These are phyloP conservation scores for Tricholoma saponaceum DNA, from an alignment of 768 basidiomycete genomes.

Conservation along the genomic window DNA sequence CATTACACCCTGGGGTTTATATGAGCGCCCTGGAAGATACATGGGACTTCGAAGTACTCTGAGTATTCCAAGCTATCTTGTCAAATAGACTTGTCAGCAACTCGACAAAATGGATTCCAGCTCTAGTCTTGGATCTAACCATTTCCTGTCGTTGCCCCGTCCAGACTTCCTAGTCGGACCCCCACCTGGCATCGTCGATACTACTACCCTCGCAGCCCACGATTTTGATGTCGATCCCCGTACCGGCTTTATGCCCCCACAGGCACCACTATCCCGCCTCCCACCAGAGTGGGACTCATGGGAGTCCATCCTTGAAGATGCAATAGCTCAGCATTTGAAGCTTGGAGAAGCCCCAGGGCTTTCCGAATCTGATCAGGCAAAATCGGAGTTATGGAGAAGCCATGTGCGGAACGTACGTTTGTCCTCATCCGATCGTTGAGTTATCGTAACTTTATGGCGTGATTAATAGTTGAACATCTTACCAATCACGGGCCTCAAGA, in stretches of 20 bases:
- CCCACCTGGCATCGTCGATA: conserved; percentile 16
- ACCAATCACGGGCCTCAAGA: conserved; percentile 36
- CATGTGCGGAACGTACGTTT: conserved; percentile 39
- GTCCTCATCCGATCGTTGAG: not conserved
- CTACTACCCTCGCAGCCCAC: conserved; percentile 56
- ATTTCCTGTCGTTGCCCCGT: conserved; percentile 17
- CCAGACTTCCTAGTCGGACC: conserved; percentile 13
- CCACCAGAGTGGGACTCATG: conserved; percentile 53
- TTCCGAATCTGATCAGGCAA: conserved; percentile 28
- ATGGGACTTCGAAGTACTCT: no score
- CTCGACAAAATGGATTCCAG: not conserved
- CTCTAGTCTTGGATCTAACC: conserved; percentile 6
- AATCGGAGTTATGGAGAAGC: conserved; percentile 42
- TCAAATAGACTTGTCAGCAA: no score
- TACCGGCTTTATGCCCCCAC: conserved; percentile 90
- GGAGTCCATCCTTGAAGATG: conserved; percentile 54
- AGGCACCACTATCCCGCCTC: conserved; percentile 61
- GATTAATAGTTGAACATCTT: conserved; percentile 49
- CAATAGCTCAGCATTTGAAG: conserved; percentile 39
- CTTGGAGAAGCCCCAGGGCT: conserved; percentile 47
- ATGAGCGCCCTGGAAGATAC: no score
- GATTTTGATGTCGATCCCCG: conserved; percentile 90
- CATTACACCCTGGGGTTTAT: no score
- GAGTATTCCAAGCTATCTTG: no score
- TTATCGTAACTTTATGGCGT: not conserved